Percentiles rank a stretch among this genome's conserved stretches.
phyloP scores from a whole-genome alignment of 148 eudicot species.

The Dianthus caryophyllus region DNA sequence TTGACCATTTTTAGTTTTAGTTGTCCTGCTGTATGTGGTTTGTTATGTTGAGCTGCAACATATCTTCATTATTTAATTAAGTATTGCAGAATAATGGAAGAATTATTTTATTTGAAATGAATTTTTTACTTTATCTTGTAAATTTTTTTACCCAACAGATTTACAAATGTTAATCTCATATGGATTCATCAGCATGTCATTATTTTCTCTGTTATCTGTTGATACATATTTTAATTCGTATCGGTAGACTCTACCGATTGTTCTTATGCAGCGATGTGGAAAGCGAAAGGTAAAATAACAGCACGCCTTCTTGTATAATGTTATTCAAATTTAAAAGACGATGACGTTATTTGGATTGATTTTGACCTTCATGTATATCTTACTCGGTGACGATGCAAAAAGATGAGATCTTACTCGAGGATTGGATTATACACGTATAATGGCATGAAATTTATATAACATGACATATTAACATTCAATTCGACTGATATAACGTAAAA shows the following conservation, averaged over 20 bases:
- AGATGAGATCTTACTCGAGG: neutral
- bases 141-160: neutral
- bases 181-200: neutral
- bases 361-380: too few relatives aligned
- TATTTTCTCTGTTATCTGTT: neutral
- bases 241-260: too few relatives aligned
- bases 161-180: neutral
- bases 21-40: constrained; percentile 26
- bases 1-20: constrained; percentile 23
- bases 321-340: too few relatives aligned
- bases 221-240: too few relatives aligned
- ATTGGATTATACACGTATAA: neutral
- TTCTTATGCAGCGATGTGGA: neutral
- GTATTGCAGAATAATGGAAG: constrained; percentile 20
- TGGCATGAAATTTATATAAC: constrained; percentile 1
- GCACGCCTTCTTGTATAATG: too few relatives aligned
- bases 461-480: constrained; percentile 1
- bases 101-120: constrained; percentile 8
- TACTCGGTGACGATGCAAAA: neutral
- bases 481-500: neutral
- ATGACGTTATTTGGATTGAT: too few relatives aligned
- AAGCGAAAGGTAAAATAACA: too few relatives aligned
- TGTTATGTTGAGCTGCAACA: constrained; percentile 10
- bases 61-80: constrained; percentile 5
- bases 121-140: constrained; percentile 7